These are phyloP conservation scores for Zasmidium citrigriseum DNA, from an alignment of 2,329 filamentous ascomycete genomes.

Conservation along the genomic window DNA sequence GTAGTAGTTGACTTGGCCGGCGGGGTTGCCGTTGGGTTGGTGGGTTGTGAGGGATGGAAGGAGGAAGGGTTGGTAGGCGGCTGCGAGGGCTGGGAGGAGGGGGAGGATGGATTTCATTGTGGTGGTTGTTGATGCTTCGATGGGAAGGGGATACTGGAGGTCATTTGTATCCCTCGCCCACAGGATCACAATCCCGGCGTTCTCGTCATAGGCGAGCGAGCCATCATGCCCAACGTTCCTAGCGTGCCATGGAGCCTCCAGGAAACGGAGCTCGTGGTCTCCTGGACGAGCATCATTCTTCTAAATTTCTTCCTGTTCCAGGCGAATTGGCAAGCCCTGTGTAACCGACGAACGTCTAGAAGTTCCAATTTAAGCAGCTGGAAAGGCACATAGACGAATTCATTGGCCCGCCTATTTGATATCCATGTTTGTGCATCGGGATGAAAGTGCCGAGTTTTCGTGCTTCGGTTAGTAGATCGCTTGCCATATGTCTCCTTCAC, in stretches of 20 bases:
- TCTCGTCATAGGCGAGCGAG: neutral
- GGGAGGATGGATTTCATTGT: neutral
- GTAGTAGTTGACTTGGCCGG: conserved; percentile 30
- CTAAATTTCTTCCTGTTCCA: neutral
- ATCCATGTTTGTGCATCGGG: neutral
- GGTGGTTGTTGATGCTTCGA: neutral
- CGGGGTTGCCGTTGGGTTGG: conserved; percentile 29
- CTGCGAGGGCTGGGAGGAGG: neutral
- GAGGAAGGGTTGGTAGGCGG: conserved; percentile 4
- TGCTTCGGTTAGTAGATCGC: neutral
- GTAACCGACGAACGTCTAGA: neutral
- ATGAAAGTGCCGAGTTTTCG: too few species aligned
- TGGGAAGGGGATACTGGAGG: neutral
- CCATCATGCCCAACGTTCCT: neutral
- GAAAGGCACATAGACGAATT: neutral
- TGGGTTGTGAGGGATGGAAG: conserved; percentile 22
- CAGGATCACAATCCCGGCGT: neutral
- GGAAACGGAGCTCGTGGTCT: too few species aligned
- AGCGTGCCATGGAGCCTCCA: neutral
- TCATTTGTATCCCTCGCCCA: neutral
- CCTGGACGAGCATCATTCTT: neutral
- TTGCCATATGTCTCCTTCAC: too few species aligned
- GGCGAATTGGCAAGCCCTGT: neutral
- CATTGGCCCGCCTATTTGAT: neutral
- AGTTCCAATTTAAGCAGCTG: neutral